Percentiles rank a stretch among this genome's conserved stretches.
phyloP scores from a whole-genome alignment of 164 flowering plant species.

The Macadamia integrifolia region DNA sequence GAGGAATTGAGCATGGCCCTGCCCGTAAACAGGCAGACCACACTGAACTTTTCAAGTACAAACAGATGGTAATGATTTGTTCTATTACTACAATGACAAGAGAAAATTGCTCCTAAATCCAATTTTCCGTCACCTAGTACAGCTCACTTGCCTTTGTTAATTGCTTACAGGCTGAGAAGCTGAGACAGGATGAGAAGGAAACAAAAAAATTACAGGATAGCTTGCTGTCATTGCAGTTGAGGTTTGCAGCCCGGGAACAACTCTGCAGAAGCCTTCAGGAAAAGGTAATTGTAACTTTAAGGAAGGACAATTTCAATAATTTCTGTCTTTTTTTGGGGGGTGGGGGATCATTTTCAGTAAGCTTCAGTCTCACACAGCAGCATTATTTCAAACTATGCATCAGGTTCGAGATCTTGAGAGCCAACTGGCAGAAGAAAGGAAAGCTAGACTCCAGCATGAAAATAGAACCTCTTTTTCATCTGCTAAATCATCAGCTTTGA shows the following conservation, averaged over 20 bases:
- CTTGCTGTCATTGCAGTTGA: conserved; percentile 65
- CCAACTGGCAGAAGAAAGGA: conserved; percentile 80
- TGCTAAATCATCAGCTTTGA: conserved; percentile 24
- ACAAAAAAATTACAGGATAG: conserved; percentile 66
- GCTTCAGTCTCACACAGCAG: not conserved
- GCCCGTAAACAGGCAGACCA: conserved; percentile 77
- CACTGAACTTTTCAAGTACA: conserved; percentile 62
- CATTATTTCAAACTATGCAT: not conserved
- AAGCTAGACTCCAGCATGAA: conserved; percentile 65
- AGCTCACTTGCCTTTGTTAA: not conserved
- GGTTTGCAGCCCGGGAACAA: conserved; percentile 71
- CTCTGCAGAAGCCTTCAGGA: conserved; percentile 71
- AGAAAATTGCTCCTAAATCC: not conserved
- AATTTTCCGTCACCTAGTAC: not conserved
- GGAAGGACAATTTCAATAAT: not conserved
- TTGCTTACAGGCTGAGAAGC: conserved; percentile 65
- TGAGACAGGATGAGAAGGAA: conserved; percentile 87
- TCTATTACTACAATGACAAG: not conserved
- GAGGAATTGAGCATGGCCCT: conserved; percentile 80
- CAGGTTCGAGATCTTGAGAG: conserved; percentile 77
- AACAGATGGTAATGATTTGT: conserved; percentile 60
- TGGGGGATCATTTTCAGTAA: not conserved
- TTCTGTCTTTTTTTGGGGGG: not conserved
- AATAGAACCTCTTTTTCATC: conserved; percentile 48
- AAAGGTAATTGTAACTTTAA: conserved; percentile 40